A percentile compares a stretch with the other conserved stretches of the same genome.
phyloP scores from a whole-genome alignment of 805 yeast genomes.

The Wickerhamiella lipophila region DNA sequence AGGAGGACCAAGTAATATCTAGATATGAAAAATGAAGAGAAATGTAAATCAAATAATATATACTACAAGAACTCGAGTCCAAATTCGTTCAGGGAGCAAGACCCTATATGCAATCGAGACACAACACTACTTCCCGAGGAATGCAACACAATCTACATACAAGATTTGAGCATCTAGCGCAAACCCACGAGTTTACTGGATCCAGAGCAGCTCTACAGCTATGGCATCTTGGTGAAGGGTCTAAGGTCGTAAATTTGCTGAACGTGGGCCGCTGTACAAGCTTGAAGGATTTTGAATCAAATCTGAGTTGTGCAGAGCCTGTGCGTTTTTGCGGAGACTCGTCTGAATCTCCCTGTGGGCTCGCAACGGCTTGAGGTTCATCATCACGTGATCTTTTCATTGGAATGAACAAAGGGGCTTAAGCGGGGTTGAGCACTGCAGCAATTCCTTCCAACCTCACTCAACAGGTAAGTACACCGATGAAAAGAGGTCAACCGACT shows the following conservation, averaged over 20 bases:
- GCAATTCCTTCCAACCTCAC: constrained; percentile 5
- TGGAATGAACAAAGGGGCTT: constrained; percentile 3
- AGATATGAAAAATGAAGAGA: too few relatives aligned
- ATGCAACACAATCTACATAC: constrained; percentile 20
- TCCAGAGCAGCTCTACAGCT: constrained; percentile 13
- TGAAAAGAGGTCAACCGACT: background rate
- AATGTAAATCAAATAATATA: too few relatives aligned
- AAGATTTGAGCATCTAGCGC: constrained; percentile 13
- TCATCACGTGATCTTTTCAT: constrained; percentile 14
- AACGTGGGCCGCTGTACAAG: constrained; percentile 4
- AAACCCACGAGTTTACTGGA: constrained; percentile 12
- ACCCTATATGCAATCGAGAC: constrained; percentile 18
- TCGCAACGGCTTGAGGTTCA: background rate
- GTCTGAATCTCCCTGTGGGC: background rate
- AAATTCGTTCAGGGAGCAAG: too few relatives aligned
- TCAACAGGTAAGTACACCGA: constrained; percentile 11
- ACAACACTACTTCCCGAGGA: constrained; percentile 13
- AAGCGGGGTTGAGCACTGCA: constrained; percentile 1
- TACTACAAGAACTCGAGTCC: too few relatives aligned
- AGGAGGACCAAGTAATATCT: too few relatives aligned
- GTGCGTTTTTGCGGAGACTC: background rate
- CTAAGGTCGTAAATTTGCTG: background rate
- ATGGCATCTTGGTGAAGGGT: constrained; percentile 5
- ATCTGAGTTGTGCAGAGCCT: background rate
- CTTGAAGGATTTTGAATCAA: constrained; percentile 3